These are phyloP conservation scores for Fomitopsis pinicola DNA, from an alignment of 1,284 basidiomycete genomes.

Conservation along the genomic window DNA sequence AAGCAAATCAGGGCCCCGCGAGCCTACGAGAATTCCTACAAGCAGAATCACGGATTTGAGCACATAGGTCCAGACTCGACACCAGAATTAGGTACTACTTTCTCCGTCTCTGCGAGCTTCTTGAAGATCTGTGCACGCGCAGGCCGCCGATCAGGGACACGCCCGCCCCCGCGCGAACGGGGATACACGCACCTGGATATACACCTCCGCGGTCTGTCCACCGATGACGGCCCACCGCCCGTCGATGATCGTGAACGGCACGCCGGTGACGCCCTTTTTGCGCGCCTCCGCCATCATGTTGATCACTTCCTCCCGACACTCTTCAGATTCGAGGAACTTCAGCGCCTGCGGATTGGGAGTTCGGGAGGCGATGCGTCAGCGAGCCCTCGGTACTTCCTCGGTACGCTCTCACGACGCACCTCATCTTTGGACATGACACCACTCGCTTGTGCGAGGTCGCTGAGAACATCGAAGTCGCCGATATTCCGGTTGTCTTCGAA, in stretches of 20 bases:
- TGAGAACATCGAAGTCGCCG: constrained; percentile 52
- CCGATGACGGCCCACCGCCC: constrained; percentile 76
- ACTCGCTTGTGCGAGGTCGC: constrained; percentile 53
- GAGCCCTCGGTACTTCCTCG: background rate
- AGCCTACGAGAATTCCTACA: constrained; percentile 1
- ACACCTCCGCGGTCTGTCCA: constrained; percentile 69
- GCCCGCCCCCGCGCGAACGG: background rate
- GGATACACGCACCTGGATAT: constrained; percentile 51
- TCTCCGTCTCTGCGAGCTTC: constrained; percentile 27
- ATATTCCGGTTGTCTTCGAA: constrained; percentile 67
- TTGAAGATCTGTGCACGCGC: constrained; percentile 26
- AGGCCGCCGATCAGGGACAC: background rate
- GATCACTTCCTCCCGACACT: constrained; percentile 63
- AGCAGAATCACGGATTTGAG: constrained; percentile 1
- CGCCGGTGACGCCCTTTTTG: constrained; percentile 70
- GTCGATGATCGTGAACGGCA: constrained; percentile 78
- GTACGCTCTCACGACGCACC: constrained; percentile 34
- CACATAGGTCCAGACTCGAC: constrained; percentile 5
- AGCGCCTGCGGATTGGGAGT: constrained; percentile 25
- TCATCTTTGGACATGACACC: constrained; percentile 61
- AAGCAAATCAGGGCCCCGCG: background rate
- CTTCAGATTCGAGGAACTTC: constrained; percentile 64
- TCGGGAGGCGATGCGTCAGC: background rate
- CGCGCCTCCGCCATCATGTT: constrained; percentile 65
- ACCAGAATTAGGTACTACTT: constrained; percentile 7